Conservation (phyloP, 1,139 yeast genomes). For the Candida glucosophila region DNA sequence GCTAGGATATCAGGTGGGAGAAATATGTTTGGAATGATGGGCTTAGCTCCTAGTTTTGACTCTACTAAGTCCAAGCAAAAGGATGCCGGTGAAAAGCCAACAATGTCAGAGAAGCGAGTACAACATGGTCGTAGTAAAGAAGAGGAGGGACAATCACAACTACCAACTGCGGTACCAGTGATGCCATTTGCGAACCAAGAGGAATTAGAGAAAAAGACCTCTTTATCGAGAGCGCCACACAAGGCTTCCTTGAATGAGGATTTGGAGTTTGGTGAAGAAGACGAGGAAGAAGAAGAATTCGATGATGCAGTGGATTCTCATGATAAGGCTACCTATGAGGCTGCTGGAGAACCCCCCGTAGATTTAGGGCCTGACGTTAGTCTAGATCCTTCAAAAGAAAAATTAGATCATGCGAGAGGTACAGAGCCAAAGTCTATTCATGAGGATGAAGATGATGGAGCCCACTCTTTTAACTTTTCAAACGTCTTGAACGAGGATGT, state of each 20-base stretch:
- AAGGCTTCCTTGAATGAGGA: slow-evolving; percentile 3
- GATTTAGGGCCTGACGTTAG: too few relatives aligned
- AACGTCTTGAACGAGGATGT: too few relatives aligned
- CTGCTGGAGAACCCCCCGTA: too few relatives aligned
- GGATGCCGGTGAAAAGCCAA: slow-evolving; percentile 9
- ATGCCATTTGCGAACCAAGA: slow-evolving; percentile 36
- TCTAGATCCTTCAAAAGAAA: too few relatives aligned
- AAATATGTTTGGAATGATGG: slow-evolving; percentile 81
- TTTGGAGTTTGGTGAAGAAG: slow-evolving; percentile 1
- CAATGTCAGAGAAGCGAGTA: slow-evolving; percentile 5
- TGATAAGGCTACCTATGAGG: slow-evolving; percentile 2
- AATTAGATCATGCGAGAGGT: too few relatives aligned
- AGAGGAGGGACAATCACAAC: slow-evolving; percentile 7
- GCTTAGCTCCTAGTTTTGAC: slow-evolving; percentile 38
- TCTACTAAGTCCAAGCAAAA: slow-evolving; percentile 7
- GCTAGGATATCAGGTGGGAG: slow-evolving; percentile 92
- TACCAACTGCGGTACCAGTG: slow-evolving; percentile 37
- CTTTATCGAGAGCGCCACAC: too few relatives aligned
- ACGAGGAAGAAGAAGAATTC: slow-evolving; percentile 2
- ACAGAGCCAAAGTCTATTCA: too few relatives aligned
- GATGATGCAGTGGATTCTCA: slow-evolving; percentile 4
- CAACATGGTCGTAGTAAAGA: slow-evolving; percentile 6
- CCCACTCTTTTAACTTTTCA: too few relatives aligned
- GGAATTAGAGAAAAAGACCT: slow-evolving; percentile 14
- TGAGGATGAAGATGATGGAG: too few relatives aligned